Conservation (phyloP, 495 filamentous ascomycete genomes). For the Amphirosellinia nigrospora region DNA sequence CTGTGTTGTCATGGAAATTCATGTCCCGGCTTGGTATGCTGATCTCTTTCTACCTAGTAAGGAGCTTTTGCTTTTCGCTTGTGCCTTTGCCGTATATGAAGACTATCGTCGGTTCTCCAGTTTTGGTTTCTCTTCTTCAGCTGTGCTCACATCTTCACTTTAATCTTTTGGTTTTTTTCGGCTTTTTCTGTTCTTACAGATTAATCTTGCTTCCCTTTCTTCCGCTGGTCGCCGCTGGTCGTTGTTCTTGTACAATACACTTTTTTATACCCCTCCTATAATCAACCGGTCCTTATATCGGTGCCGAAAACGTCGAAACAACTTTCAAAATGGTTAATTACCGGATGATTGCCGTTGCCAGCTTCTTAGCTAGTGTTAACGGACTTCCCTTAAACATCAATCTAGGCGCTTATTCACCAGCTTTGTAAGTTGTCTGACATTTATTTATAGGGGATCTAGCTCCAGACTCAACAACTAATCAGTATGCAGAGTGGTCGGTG, state of each 20-base stretch:
- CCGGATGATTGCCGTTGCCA: slow-evolving; percentile 46
- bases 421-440: slow-evolving; percentile 44
- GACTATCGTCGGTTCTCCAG: slow-evolving; percentile 33
- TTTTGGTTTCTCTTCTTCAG: slow-evolving; percentile 41
- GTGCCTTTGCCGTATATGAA: slow-evolving; percentile 40
- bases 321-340: slow-evolving; percentile 51
- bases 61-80: slow-evolving; percentile 5
- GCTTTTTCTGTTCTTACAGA: slow-evolving; percentile 31
- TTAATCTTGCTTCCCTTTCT: slow-evolving; percentile 34
- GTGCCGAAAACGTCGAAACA: slow-evolving; percentile 6
- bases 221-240: slow-evolving; percentile 43
- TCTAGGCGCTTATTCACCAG: slow-evolving; percentile 64
- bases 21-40: slow-evolving; percentile 35
- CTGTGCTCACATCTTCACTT: slow-evolving; percentile 45
- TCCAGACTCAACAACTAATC: slow-evolving; percentile 23
- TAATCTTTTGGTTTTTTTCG: slow-evolving; percentile 34
- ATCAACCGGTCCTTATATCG: slow-evolving; percentile 17
- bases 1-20: slow-evolving; percentile 30
- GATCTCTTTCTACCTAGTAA: slow-evolving; percentile 2
- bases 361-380: slow-evolving; percentile 44
- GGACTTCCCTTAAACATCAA: slow-evolving; percentile 67
- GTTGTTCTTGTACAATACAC: slow-evolving; percentile 41
- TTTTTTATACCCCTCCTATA: slow-evolving; percentile 29
- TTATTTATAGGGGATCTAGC: background rate
- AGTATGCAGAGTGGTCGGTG: slow-evolving; percentile 56